Base-by-base conservation (phyloP, 2,329 filamentous ascomycete species). In the Scleromitrula shiraiana region DNA sequence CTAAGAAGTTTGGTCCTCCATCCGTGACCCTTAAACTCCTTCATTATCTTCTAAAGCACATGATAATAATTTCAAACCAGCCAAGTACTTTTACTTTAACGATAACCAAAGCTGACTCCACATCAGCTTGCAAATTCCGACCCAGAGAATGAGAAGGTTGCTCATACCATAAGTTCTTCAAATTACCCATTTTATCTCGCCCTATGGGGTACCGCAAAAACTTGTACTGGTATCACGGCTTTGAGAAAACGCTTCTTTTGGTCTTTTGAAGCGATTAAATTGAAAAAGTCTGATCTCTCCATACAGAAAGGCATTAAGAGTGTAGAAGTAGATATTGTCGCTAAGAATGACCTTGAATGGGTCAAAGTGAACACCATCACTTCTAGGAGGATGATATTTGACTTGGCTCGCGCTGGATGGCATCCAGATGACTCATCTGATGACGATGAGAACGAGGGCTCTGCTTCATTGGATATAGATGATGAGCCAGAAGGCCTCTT, bases 341-440 rank as follows among this genome's bases (percentile, higher is more conserved):
- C 78, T 2, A 69, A 78, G 48, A 73, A 78, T 60, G 82, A 82
- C 9, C 65, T 72, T 49, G 73, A 80, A 57, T 87, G 82, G 83
- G 73, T 82, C 46, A 85, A 85, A 62, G 75, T 86, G 1, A 83
- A 78, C 5, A 82, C 80, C 4, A 68, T 83, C 20, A 82, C 78
- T 1, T 76, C 83, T 54, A 78, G 73, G 50, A 70, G 81, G 43
- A 66, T 87, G 24, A 64, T 85, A 15, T 82, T 82, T 59, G 82
- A 86, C 56, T 72, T 85, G 53, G 82, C 83, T 3, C 83, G 84
- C 62, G 73, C 80, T 50, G 81, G 82, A 9, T 83, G 79, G 74
- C 75, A 78, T 54, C 64, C 53, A 10, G 64, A 63, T 36, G 69
- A 67, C 47, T 69, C 65, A 9, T 63, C 63, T 24, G 69, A 69